phyloP scores from a whole-genome alignment of 148 eudicot species.

The Beta vulgaris region DNA sequence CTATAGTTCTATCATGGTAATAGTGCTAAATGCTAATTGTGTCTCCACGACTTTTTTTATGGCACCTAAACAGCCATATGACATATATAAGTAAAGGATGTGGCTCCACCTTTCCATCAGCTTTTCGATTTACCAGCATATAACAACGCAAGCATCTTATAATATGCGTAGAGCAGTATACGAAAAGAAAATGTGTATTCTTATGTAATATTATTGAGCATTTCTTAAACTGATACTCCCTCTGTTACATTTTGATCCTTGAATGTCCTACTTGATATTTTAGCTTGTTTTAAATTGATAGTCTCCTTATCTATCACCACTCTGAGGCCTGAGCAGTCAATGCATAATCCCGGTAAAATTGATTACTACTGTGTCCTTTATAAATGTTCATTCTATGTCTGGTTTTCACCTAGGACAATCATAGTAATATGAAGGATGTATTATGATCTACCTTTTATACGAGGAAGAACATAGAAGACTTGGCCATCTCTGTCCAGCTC shows the following conservation, averaged over 20 bases:
- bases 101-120: too few relatives aligned
- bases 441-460: conserved; percentile 67
- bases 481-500: conserved; percentile 97
- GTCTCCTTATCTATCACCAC: too few relatives aligned
- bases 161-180: neutral
- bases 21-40: neutral
- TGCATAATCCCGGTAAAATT: neutral
- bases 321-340: neutral
- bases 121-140: neutral
- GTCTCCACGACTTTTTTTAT: neutral
- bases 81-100: neutral
- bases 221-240: neutral
- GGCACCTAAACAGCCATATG: neutral
- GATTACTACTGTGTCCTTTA: neutral
- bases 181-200: neutral
- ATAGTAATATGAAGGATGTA: neutral
- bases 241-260: neutral
- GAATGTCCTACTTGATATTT: neutral
- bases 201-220: neutral
- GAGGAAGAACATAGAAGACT: conserved; percentile 96
- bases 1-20: neutral
- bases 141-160: neutral
- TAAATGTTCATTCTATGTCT: neutral
- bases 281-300: neutral
- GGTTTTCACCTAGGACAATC: neutral